Evolutionary conservation across 2,329 filamentous ascomycete species (phyloP).

Genomic region (Metarhizium sp.): DNA sequence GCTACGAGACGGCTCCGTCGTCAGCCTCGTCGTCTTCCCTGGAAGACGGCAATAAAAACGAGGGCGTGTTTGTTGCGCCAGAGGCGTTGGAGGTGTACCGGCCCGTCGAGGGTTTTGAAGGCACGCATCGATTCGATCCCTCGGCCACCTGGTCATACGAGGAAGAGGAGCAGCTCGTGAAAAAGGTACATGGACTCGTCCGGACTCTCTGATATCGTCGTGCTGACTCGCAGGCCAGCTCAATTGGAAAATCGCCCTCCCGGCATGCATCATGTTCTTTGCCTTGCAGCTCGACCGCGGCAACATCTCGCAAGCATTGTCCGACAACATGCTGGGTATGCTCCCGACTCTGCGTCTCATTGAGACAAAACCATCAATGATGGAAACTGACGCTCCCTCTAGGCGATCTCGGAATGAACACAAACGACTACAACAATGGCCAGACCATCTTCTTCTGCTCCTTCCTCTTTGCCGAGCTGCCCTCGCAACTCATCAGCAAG

Average conservation of each 20-base stretch:
- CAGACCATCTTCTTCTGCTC: conserved; percentile 38
- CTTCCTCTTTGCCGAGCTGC: conserved; percentile 43
- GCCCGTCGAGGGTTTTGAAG: conserved; percentile 48
- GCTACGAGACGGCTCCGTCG: background rate
- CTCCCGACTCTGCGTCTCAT: too few species aligned
- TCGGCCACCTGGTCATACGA: conserved; percentile 43
- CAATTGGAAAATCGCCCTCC: conserved; percentile 21
- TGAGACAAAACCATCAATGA: too few species aligned
- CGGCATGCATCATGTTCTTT: conserved; percentile 42
- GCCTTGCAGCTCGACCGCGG: conserved; percentile 34
- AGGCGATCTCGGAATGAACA: conserved; percentile 5
- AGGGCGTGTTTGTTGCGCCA: conserved; percentile 1
- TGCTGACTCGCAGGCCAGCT: conserved; percentile 12
- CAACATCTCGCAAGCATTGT: conserved; percentile 24
- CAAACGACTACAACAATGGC: conserved; percentile 35
- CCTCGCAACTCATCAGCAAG: conserved; percentile 43
- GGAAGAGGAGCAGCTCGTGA: conserved; percentile 46
- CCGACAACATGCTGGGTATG: conserved; percentile 25
- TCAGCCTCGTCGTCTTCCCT: background rate
- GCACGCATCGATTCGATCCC: conserved; percentile 49
- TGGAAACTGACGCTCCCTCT: too few species aligned
- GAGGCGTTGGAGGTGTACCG: conserved; percentile 25
- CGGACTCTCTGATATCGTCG: background rate
- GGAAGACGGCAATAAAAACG: background rate
- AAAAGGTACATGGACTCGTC: conserved; percentile 30